These are phyloP conservation scores for Leptographium wingfieldii DNA, from an alignment of 2,329 filamentous ascomycete species.

Conservation along the genomic window DNA sequence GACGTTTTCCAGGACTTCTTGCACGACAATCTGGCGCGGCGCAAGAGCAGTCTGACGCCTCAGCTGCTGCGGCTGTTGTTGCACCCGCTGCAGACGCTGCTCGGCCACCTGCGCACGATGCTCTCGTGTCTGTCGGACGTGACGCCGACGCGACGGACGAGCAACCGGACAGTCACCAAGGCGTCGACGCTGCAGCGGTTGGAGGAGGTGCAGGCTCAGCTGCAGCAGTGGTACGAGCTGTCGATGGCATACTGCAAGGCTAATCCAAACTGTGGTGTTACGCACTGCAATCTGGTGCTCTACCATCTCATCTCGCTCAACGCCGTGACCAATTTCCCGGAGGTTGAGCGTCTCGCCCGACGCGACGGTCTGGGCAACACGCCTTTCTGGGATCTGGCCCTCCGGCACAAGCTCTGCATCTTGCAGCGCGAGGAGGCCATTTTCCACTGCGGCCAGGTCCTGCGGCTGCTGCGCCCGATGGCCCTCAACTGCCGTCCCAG, in stretches of 20 bases:
- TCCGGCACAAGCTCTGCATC: conserved; percentile 51
- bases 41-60: conserved; percentile 31
- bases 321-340: conserved; percentile 52
- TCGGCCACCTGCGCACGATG: conserved; percentile 52
- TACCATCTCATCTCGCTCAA: conserved; percentile 62
- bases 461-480: conserved; percentile 49
- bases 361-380: conserved; percentile 40
- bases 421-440: conserved; percentile 49
- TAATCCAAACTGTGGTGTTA: conserved; percentile 45
- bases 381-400: conserved; percentile 36
- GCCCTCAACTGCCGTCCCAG: conserved; percentile 45
- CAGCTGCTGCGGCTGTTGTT: conserved; percentile 53
- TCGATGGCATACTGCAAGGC: conserved; percentile 40
- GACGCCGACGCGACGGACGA: conserved; percentile 25
- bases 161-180: conserved; percentile 38
- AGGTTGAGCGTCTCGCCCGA: conserved; percentile 54
- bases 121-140: conserved; percentile 52
- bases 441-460: conserved; percentile 55
- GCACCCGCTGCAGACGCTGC: conserved; percentile 53
- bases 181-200: conserved; percentile 47
- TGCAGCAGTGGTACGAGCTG: conserved; percentile 57
- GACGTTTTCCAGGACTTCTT: conserved; percentile 58
- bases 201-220: conserved; percentile 50
- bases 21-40: conserved; percentile 44
- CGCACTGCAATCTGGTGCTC: conserved; percentile 52